A percentile compares a stretch with the other conserved stretches of the same genome.
These are phyloP conservation scores for Gymnopilus junonius DNA, from an alignment of 768 basidiomycete genomes.

Conservation along the genomic window DNA sequence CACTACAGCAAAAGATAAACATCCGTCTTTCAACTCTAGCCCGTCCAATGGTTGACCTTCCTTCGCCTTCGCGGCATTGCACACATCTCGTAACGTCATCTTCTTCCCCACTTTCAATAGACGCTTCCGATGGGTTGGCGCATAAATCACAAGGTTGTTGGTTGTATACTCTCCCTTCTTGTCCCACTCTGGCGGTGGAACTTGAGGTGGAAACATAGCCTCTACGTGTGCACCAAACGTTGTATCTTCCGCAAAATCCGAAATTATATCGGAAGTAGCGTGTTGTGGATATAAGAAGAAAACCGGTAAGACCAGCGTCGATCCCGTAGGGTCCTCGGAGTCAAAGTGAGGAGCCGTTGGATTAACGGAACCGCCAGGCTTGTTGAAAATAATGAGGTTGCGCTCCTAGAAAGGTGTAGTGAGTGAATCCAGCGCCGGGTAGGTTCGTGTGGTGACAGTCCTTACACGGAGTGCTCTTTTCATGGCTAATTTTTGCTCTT, in stretches of 20 bases:
- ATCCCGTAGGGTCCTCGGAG: slow-evolving; percentile 58
- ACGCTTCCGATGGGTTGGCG: slow-evolving; percentile 74
- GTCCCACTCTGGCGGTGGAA: slow-evolving; percentile 79
- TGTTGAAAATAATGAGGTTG: slow-evolving; percentile 64
- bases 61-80: slow-evolving; percentile 61
- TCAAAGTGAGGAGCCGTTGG: slow-evolving; percentile 71
- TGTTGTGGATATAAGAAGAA: slow-evolving; percentile 95
- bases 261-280: slow-evolving; percentile 86
- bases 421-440: slow-evolving; percentile 2
- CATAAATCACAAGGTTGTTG: slow-evolving; percentile 77
- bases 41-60: slow-evolving; percentile 72
- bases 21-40: slow-evolving; percentile 82
- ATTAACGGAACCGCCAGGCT: slow-evolving; percentile 54
- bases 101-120: slow-evolving; percentile 92
- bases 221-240: slow-evolving; percentile 79
- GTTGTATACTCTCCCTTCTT: slow-evolving; percentile 63
- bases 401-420: slow-evolving; percentile 57
- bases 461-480: slow-evolving; percentile 68
- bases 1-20: slow-evolving; percentile 77
- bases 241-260: slow-evolving; percentile 83
- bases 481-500: slow-evolving; percentile 57
- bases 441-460: neutral
- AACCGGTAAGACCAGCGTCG: slow-evolving; percentile 78
- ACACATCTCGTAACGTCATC: slow-evolving; percentile 83
- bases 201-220: slow-evolving; percentile 81